phyloP scores from a whole-genome alignment of 805 yeast species.

The Ogataea salicorniae region DNA sequence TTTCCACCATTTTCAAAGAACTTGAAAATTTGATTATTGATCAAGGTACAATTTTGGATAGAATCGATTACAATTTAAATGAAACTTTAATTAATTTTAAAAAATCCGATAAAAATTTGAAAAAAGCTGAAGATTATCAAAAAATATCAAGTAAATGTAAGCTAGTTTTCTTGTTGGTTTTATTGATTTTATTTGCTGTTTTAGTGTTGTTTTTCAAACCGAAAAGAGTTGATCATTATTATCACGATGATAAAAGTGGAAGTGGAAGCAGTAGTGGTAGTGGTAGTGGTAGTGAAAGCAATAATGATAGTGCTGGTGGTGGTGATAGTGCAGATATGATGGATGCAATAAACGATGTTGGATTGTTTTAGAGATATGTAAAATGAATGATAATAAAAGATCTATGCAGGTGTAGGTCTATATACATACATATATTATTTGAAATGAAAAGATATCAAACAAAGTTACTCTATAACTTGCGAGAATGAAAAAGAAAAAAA shows the following conservation, averaged over 20 bases:
- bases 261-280: not conserved
- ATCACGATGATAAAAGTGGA: constrained; percentile 17
- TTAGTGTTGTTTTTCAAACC: constrained; percentile 70
- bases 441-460: no score
- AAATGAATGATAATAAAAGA: no score
- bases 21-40: constrained; percentile 89
- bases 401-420: no score
- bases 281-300: constrained; percentile 5
- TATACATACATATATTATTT: no score
- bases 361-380: no score
- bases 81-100: constrained; percentile 73
- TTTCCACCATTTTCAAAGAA: constrained; percentile 88
- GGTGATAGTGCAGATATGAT: not conserved
- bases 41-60: constrained; percentile 89
- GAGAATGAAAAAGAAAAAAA: no score
- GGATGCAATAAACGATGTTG: not conserved
- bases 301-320: constrained; percentile 2
- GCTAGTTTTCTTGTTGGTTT: constrained; percentile 64
- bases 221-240: constrained; percentile 25
- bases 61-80: constrained; percentile 88
- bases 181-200: constrained; percentile 67
- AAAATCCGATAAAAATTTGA: constrained; percentile 71
- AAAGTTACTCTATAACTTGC: no score
- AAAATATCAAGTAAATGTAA: constrained; percentile 89
- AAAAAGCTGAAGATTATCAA: constrained; percentile 75